These are phyloP conservation scores for Apostasia shenzhenica DNA, from an alignment of 106 monocot genomes.

Conservation along the genomic window DNA sequence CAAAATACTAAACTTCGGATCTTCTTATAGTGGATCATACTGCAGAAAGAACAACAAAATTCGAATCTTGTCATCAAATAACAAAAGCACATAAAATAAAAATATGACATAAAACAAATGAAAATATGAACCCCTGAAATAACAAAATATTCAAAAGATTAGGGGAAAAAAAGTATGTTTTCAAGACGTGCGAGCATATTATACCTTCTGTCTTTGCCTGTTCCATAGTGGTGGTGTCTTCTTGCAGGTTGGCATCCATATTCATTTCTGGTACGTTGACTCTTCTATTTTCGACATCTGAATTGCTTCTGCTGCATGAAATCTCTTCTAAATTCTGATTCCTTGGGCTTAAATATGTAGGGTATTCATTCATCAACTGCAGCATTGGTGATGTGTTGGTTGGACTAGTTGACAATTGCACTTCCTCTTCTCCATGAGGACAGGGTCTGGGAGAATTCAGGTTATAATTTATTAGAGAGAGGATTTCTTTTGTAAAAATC, in stretches of 20 bases:
- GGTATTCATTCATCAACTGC: constrained; percentile 17
- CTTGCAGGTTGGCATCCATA: constrained; percentile 1
- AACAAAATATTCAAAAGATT: too few relatives aligned
- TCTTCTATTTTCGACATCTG: constrained; percentile 3
- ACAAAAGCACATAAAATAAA: constrained; percentile 4
- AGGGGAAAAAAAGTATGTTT: too few relatives aligned
- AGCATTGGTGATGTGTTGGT: constrained; percentile 4
- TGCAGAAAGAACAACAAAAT: too few relatives aligned
- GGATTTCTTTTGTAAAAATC: constrained; percentile 33
- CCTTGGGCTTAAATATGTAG: constrained; percentile 6
- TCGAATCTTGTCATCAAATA: not conserved
- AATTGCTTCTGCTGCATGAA: not conserved
- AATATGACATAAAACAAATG: not conserved
- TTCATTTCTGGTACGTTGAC: not conserved
- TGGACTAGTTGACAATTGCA: constrained; percentile 4
- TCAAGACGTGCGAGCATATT: not conserved
- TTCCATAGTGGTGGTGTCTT: constrained; percentile 8
- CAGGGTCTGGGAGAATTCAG: constrained; percentile 22
- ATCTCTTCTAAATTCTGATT: constrained; percentile 12
- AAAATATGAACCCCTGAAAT: not conserved
- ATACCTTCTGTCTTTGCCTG: constrained; percentile 18
- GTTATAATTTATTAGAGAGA: constrained; percentile 34
- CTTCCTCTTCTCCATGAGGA: constrained; percentile 20
- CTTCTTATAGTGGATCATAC: too few relatives aligned
- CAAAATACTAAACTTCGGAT: too few relatives aligned